A percentile compares a stretch with the other conserved stretches of the same genome.
These are phyloP conservation scores for Zasmidium angulare DNA, from an alignment of 2,329 filamentous ascomycete species.

Conservation along the genomic window DNA sequence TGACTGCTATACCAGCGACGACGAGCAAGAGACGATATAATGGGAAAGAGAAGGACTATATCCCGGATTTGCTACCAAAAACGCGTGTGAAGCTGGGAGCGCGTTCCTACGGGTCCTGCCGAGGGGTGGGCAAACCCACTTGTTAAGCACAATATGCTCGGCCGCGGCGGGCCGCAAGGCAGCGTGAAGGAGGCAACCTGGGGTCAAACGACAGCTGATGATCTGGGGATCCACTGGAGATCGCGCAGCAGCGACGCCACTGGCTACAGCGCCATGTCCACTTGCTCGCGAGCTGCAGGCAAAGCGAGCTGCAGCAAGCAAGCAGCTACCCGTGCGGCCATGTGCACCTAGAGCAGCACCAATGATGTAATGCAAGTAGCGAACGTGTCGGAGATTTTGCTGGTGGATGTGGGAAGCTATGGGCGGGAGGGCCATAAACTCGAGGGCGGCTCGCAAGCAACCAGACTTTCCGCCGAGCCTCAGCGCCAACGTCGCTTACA, in stretches of 20 bases:
- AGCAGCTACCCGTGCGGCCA: conserved; percentile 21
- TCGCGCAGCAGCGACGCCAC: conserved; percentile 9
- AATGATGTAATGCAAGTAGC: conserved; percentile 14
- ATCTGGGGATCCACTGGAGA: conserved; percentile 17
- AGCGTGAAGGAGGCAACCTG: conserved; percentile 7
- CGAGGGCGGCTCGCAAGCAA: conserved; percentile 9
- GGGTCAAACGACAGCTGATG: conserved; percentile 14
- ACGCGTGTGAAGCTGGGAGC: too few species aligned
- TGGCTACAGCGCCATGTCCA: conserved; percentile 13
- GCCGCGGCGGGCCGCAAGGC: conserved; percentile 22
- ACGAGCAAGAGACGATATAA: too few species aligned
- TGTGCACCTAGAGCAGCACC: conserved; percentile 17
- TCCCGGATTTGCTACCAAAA: too few species aligned
- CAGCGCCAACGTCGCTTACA: conserved; percentile 7
- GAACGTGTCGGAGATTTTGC: conserved; percentile 14
- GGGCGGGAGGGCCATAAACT: conserved; percentile 9
- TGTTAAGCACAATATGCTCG: conserved; percentile 12
- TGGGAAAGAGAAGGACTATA: too few species aligned
- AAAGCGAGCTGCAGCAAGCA: conserved; percentile 5
- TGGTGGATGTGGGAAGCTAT: conserved; percentile 1
- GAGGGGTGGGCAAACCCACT: conserved; percentile 2
- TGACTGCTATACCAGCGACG: too few species aligned
- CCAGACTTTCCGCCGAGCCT: conserved; percentile 13
- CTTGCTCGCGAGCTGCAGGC: conserved; percentile 10
- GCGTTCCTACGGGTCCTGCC: too few species aligned